Evolutionary conservation across 768 basidiomycete species (phyloP).

Genomic region (Lactarius psammicola): DNA sequence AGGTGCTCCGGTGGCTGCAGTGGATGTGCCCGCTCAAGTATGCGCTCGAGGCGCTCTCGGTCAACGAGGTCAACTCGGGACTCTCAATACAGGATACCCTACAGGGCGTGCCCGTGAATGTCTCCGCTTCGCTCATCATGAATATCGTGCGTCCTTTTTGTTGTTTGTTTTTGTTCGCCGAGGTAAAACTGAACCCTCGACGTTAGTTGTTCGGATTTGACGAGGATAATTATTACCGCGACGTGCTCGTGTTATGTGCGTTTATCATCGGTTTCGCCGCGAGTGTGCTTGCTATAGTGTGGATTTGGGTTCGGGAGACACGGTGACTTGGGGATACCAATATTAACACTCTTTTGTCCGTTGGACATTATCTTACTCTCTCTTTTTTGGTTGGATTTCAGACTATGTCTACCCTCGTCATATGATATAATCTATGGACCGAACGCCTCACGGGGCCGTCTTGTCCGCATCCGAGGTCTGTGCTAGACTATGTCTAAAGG

Average conservation of each 20-base stretch:
- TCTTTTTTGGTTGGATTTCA: not conserved
- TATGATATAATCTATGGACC: slow-evolving; percentile 10
- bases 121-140: slow-evolving; percentile 87
- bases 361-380: not conserved
- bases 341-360: not conserved
- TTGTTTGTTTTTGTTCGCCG: slow-evolving; percentile 21
- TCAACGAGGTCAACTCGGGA: slow-evolving; percentile 91
- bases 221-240: slow-evolving; percentile 78
- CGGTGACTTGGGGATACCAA: slow-evolving; percentile 42
- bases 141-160: slow-evolving; percentile 50
- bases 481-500: slow-evolving; percentile 4
- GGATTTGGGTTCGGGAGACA: slow-evolving; percentile 73
- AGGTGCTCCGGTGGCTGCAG: slow-evolving; percentile 90
- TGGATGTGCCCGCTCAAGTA: slow-evolving; percentile 88
- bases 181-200: not conserved
- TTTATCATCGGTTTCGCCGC: slow-evolving; percentile 80
- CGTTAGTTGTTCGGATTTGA: slow-evolving; percentile 83
- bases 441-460: not conserved
- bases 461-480: not conserved
- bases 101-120: slow-evolving; percentile 75
- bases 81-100: slow-evolving; percentile 78
- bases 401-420: slow-evolving; percentile 5
- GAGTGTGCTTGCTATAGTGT: slow-evolving; percentile 72
- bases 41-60: slow-evolving; percentile 77
- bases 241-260: slow-evolving; percentile 83